These are phyloP conservation scores for Paecilomyces niveus DNA, from an alignment of 2,329 filamentous ascomycete species.

Conservation along the genomic window DNA sequence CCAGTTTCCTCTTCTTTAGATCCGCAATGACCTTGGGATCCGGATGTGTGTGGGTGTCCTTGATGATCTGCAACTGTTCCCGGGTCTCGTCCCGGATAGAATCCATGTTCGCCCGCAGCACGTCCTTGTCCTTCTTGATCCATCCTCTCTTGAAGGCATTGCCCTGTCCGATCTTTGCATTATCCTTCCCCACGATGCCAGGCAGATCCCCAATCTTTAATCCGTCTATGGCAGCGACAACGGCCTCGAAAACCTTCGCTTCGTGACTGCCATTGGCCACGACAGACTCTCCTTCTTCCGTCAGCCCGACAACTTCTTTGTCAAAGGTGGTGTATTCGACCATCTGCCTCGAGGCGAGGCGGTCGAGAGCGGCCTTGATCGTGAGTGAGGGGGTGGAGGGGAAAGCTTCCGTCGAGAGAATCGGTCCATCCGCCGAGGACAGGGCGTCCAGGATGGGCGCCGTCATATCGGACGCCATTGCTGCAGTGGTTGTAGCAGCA, in stretches of 20 bases:
- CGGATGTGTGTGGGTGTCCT: constrained; percentile 59
- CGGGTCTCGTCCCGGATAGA: constrained; percentile 74
- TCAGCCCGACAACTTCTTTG: constrained; percentile 67
- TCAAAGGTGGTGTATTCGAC: constrained; percentile 78
- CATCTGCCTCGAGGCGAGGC: constrained; percentile 78
- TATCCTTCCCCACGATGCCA: constrained; percentile 39
- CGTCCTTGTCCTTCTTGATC: constrained; percentile 58
- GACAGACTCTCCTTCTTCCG: constrained; percentile 66
- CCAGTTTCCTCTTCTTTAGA: constrained; percentile 84
- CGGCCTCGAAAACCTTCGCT: constrained; percentile 71
- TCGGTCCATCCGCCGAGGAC: constrained; percentile 51
- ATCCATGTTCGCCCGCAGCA: constrained; percentile 52
- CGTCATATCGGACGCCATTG: constrained; percentile 51
- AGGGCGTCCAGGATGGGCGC: constrained; percentile 60
- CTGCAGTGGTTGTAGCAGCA: constrained; percentile 11
- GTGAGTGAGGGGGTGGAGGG: constrained; percentile 57
- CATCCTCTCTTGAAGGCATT: constrained; percentile 79
- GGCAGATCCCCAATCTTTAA: constrained; percentile 69
- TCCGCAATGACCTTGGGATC: constrained; percentile 74
- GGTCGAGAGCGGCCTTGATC: constrained; percentile 82
- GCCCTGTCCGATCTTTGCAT: constrained; percentile 68
- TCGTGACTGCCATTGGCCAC: constrained; percentile 72
- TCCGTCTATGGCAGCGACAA: constrained; percentile 66
- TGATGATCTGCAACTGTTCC: constrained; percentile 66
- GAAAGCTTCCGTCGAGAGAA: constrained; percentile 65